These are phyloP conservation scores for Magnusiomyces sp. DNA, from an alignment of 1,139 yeast genomes.

Conservation along the genomic window DNA sequence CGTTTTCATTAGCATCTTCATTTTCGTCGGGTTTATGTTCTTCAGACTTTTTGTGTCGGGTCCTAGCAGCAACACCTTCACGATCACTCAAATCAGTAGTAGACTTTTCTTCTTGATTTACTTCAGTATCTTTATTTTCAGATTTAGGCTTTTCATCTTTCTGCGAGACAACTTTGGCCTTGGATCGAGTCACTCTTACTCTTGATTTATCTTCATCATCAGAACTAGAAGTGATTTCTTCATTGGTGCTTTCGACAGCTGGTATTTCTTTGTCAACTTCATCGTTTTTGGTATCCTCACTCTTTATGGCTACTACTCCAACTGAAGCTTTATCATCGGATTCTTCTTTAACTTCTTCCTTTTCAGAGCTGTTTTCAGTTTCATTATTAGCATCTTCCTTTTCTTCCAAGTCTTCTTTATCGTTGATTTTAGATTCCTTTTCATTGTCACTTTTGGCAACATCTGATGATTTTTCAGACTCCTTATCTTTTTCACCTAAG, in stretches of 20 bases:
- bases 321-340: background rate
- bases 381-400: background rate
- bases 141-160: constrained; percentile 5
- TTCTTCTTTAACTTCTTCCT: background rate
- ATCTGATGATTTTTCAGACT: background rate
- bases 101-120: background rate
- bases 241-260: background rate
- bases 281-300: background rate
- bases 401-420: background rate
- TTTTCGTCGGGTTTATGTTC: background rate
- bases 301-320: background rate
- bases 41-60: background rate
- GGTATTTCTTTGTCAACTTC: background rate
- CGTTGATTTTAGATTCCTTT: background rate
- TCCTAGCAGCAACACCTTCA: background rate
- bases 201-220: background rate
- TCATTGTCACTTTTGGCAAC: background rate
- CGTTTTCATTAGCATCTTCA: background rate
- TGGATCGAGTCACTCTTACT: background rate
- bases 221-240: background rate
- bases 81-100: background rate
- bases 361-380: background rate
- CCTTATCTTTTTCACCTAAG: background rate
- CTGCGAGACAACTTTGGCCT: constrained; percentile 5
- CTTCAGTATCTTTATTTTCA: background rate